phyloP scores from a whole-genome alignment of 257 asterid species.

The Apocynum venetum region DNA sequence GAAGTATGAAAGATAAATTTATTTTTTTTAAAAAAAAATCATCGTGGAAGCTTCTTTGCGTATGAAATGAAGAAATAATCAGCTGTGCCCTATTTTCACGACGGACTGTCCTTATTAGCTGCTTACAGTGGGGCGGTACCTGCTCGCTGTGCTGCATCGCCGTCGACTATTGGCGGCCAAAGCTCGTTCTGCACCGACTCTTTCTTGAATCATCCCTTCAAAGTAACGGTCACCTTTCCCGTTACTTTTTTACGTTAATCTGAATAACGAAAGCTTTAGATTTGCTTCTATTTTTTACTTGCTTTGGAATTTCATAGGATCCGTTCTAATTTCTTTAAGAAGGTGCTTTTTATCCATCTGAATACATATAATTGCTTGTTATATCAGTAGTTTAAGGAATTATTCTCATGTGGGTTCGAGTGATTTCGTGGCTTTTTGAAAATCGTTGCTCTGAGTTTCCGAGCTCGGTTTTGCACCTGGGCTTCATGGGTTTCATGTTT shows the following conservation, averaged over 20 bases:
- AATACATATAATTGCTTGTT: not conserved
- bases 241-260: not conserved
- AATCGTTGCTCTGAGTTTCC: not conserved
- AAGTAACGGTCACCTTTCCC: not conserved
- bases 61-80: no score
- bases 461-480: not conserved
- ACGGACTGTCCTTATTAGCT: conserved; percentile 6
- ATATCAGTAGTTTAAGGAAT: not conserved
- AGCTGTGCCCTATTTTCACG: not conserved
- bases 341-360: not conserved
- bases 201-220: not conserved
- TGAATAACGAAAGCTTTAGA: not conserved
- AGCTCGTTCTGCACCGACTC: no score
- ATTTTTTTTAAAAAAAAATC: no score
- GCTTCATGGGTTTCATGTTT: not conserved
- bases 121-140: not conserved
- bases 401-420: not conserved
- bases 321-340: not conserved
- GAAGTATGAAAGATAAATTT: no score
- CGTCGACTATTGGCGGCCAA: not conserved
- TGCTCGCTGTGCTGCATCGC: conserved; percentile 11
- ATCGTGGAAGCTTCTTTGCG: no score
- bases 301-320: not conserved
- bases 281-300: not conserved
- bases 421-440: not conserved